phyloP scores from a whole-genome alignment of 495 filamentous ascomycete species.

The Amorphotheca resinae region DNA sequence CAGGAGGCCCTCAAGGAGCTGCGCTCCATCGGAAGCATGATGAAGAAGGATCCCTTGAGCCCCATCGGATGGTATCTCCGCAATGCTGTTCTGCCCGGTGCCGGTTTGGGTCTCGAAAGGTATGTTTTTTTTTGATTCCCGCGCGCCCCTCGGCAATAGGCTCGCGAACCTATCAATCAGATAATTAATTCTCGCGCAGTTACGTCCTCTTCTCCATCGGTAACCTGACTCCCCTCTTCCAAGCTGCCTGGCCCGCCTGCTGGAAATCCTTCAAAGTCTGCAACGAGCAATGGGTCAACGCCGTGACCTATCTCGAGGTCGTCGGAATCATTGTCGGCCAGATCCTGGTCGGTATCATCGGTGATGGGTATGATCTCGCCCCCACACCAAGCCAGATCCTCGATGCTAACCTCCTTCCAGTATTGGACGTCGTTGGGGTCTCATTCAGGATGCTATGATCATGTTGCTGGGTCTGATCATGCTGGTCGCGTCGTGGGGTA shows the following conservation, averaged over 20 bases:
- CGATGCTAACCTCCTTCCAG: slow-evolving; percentile 24
- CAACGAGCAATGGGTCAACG: slow-evolving; percentile 58
- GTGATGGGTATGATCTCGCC: slow-evolving; percentile 18
- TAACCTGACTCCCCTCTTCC: slow-evolving; percentile 67
- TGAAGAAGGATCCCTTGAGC: slow-evolving; percentile 66
- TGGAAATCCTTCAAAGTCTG: slow-evolving; percentile 55
- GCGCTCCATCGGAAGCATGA: slow-evolving; percentile 55
- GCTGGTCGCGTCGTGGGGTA: slow-evolving; percentile 77
- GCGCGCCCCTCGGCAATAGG: too few species aligned
- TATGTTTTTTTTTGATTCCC: slow-evolving; percentile 22
- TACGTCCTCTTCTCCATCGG: slow-evolving; percentile 94
- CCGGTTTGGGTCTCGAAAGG: slow-evolving; percentile 80
- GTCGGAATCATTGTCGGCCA: slow-evolving; percentile 83
- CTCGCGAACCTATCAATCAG: too few species aligned
- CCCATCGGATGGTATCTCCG: slow-evolving; percentile 72
- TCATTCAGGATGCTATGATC: slow-evolving; percentile 85
- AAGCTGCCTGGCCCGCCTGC: slow-evolving; percentile 54
- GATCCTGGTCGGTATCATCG: slow-evolving; percentile 54
- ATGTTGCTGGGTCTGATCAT: slow-evolving; percentile 84
- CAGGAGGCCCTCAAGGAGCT: slow-evolving; percentile 53
- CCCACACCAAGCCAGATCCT: background rate
- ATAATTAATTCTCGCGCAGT: slow-evolving; percentile 3
- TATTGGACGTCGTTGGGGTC: slow-evolving; percentile 79
- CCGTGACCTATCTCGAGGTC: slow-evolving; percentile 77
- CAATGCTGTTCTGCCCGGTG: slow-evolving; percentile 81